Conservation (phyloP, 2,329 filamentous ascomycete genomes). For the Berkeleyomyces basicola region DNA sequence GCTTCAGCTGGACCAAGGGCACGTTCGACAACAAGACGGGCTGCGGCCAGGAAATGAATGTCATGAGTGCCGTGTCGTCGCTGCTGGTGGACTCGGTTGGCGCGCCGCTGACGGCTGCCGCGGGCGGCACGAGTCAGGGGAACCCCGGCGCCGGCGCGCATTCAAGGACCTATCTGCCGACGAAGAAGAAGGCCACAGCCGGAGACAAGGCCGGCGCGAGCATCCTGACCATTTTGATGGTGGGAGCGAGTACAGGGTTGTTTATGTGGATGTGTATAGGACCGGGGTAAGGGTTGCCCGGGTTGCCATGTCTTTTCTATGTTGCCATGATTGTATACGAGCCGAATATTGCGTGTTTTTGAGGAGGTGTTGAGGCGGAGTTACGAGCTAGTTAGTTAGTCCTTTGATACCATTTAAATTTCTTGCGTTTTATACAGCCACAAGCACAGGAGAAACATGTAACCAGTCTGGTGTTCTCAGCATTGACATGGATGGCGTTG, state of each 20-base stretch:
- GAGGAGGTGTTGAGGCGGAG: background rate
- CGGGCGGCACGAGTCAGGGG: constrained; percentile 35
- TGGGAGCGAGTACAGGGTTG: constrained; percentile 17
- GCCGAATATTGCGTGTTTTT: background rate
- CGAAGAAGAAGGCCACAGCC: constrained; percentile 24
- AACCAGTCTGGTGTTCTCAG: background rate
- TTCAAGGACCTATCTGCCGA: constrained; percentile 21
- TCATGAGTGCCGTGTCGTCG: constrained; percentile 36
- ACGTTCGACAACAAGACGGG: constrained; percentile 37
- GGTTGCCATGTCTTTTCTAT: background rate
- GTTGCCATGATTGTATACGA: background rate
- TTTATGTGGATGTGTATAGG: constrained; percentile 10
- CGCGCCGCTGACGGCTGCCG: constrained; percentile 27
- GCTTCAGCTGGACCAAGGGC: constrained; percentile 35
- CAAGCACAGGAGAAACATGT: background rate
- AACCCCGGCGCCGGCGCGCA: constrained; percentile 27
- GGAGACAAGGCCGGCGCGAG: constrained; percentile 32
- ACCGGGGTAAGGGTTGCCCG: background rate
- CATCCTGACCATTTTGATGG: constrained; percentile 30
- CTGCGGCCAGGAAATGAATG: constrained; percentile 44
- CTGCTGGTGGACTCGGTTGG: constrained; percentile 29
- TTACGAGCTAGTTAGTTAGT: no score
- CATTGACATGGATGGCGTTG: background rate
- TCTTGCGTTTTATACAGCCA: no score
- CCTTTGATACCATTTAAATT: no score